phyloP scores from a whole-genome alignment of 352 stramenopile species.

The Plasmopara halstedii region DNA sequence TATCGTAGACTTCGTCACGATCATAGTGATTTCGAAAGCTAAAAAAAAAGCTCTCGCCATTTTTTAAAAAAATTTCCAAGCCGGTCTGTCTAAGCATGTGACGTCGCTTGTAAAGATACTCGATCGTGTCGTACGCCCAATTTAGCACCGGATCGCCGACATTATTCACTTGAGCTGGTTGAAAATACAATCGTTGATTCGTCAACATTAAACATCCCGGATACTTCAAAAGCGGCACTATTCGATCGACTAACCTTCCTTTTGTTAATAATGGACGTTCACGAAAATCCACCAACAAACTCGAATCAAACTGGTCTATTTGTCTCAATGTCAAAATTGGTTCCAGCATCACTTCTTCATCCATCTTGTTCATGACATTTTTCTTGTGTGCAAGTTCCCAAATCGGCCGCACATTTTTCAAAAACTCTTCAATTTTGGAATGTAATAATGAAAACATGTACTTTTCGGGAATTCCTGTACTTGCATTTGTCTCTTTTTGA shows the following conservation, averaged over 20 bases:
- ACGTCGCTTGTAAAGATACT: slow-evolving; percentile 78
- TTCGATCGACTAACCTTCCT: slow-evolving; percentile 79
- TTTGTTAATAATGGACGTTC: slow-evolving; percentile 70
- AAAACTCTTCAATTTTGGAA: slow-evolving; percentile 73
- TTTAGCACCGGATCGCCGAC: slow-evolving; percentile 82
- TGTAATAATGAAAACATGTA: slow-evolving; percentile 83
- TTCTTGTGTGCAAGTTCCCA: slow-evolving; percentile 60
- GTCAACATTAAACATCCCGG: slow-evolving; percentile 90
- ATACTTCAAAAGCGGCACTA: slow-evolving; percentile 88
- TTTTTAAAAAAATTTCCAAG: slow-evolving; percentile 78
- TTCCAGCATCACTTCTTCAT: slow-evolving; percentile 71
- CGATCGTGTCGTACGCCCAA: slow-evolving; percentile 75
- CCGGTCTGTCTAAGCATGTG: slow-evolving; percentile 88
- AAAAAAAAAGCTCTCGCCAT: slow-evolving; percentile 72
- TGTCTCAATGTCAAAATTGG: slow-evolving; percentile 62
- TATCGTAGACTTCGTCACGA: slow-evolving; percentile 78
- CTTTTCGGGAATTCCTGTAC: slow-evolving; percentile 26
- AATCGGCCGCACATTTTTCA: slow-evolving; percentile 58
- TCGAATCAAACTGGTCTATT: slow-evolving; percentile 85
- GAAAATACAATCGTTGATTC: slow-evolving; percentile 84
- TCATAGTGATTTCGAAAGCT: slow-evolving; percentile 65
- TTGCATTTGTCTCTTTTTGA: slow-evolving; percentile 33
- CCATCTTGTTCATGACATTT: slow-evolving; percentile 75
- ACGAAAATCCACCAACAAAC: slow-evolving; percentile 84
- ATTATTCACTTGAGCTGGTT: slow-evolving; percentile 90